Evolutionary conservation across 768 basidiomycete genomes (phyloP), one percentile per base, ranked within the genome.

Genomic region (Neoboletus brunneissimus): DNA sequence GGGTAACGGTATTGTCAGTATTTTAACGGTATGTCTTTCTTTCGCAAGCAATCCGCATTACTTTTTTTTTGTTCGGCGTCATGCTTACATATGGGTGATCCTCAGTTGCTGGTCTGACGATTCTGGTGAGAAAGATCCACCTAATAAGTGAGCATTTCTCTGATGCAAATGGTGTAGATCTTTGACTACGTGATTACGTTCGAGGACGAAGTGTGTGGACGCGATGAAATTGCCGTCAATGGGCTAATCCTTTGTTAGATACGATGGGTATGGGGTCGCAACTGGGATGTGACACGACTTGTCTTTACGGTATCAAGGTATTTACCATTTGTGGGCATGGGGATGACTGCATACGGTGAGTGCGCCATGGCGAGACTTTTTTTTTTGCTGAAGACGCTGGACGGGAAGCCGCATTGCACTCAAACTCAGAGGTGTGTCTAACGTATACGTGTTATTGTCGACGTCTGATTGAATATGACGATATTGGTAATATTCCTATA

Each of bases 221-320:
- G 5, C 13, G 23, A 18, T 27, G 8, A 2, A 18, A 11, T 37
- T 12, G 16, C 20, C 16, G 13, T 34, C 5, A 25, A n/a, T 37
- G 16, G 7, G 5, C 16, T 50, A 11, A 61, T n/a, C 5, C 5
- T 31, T 29, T 11, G 4, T 41, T 27, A 66, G 65, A 63, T 29
- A 23, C 53, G 37, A n/a, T 66, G 57, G 57, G 48, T 67, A 3
- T 67, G 63, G 65, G 44, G 48, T 4, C 56, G 60, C n/a, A 34
- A 18, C 23, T 66, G 65, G 63, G 55, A 56, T 29, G 25, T 5
- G 13, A 62, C 60, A 1, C 60, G 63, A 25, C 12, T 52, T 32
- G 9, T 62, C 31, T 66, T 68, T 23, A 55, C 38, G 12, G 18
- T 49, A 18, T 67, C 65, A 6, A 65, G 64, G 29, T 66, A 68